A percentile compares a stretch with the other conserved stretches of the same genome.
Conservation (phyloP, 1,139 yeast species). For the Candida pseudoviswanathii region DNA sequence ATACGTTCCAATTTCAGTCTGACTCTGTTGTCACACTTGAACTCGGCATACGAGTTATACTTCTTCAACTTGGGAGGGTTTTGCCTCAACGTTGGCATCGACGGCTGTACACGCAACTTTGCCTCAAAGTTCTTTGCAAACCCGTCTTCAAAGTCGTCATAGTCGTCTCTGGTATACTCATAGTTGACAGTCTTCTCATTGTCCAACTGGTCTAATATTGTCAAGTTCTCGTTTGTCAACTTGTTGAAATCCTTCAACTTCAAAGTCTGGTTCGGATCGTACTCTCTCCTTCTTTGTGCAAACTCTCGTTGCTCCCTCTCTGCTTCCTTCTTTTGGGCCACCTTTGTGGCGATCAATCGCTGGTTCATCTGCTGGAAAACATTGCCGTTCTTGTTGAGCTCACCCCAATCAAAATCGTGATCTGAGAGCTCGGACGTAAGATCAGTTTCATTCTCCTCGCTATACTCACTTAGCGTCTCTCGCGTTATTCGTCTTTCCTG, state of each 20-base stretch:
- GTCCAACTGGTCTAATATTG: constrained; percentile 30
- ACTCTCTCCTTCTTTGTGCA: constrained; percentile 20
- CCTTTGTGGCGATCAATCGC: constrained; percentile 26
- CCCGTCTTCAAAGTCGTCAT: constrained; percentile 44
- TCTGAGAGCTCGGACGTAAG: constrained; percentile 43
- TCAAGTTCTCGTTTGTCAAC: constrained; percentile 19
- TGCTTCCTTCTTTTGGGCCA: constrained; percentile 35
- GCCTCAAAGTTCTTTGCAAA: constrained; percentile 21
- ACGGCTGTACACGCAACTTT: constrained; percentile 15
- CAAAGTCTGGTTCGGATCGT: constrained; percentile 27
- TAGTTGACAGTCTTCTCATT: constrained; percentile 39
- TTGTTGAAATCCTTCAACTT: constrained; percentile 33
- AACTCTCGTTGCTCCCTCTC: constrained; percentile 39
- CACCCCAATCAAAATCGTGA: constrained; percentile 45
- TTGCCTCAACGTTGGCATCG: constrained; percentile 17
- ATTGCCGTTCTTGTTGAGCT: constrained; percentile 39
- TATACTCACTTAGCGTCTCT: constrained; percentile 35
- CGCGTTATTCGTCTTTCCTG: constrained; percentile 16
- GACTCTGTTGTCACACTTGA: constrained; percentile 36
- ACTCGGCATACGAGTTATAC: constrained; percentile 38
- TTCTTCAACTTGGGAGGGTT: constrained; percentile 22
- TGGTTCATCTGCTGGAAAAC: constrained; percentile 29
- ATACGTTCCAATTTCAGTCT: constrained; percentile 44
- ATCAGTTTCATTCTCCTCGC: constrained; percentile 45
- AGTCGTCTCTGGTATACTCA: constrained; percentile 42